These are phyloP conservation scores for Scytalidium lignicola DNA, from an alignment of 2,329 filamentous ascomycete genomes.

Conservation along the genomic window DNA sequence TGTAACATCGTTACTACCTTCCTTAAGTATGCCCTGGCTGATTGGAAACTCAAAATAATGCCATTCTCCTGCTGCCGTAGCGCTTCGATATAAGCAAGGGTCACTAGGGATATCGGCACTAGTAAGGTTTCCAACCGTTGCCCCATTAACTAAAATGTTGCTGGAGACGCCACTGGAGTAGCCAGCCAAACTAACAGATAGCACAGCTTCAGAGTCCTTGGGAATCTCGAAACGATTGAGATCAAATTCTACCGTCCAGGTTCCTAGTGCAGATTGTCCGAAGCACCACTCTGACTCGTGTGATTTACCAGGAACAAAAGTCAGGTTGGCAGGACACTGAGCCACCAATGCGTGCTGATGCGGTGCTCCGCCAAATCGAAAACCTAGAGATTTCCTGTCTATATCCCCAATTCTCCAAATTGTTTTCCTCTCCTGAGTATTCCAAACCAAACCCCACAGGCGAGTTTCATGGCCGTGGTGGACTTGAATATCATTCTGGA, in stretches of 20 bases:
- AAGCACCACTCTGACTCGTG: conserved; percentile 42
- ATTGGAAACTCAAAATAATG: conserved; percentile 33
- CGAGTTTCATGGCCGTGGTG: conserved; percentile 28
- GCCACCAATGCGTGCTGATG: conserved; percentile 39
- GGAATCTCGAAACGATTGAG: conserved; percentile 5
- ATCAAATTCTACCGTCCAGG: conserved; percentile 5
- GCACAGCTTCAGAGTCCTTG: conserved; percentile 1
- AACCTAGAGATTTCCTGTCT: conserved; percentile 41
- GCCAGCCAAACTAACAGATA: conserved; percentile 11
- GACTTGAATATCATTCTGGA: conserved; percentile 36
- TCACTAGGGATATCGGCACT: conserved; percentile 29
- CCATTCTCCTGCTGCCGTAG: conserved; percentile 37
- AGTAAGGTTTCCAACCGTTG: conserved; percentile 31
- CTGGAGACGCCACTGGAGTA: conserved; percentile 25
- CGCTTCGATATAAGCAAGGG: conserved; percentile 36
- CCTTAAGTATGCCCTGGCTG: conserved; percentile 23
- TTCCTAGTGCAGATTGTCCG: conserved; percentile 27
- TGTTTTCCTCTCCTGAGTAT: conserved; percentile 29
- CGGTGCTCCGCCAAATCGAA: conserved; percentile 36
- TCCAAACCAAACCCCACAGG: conserved; percentile 37
- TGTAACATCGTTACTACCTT: conserved; percentile 31
- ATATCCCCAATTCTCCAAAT: conserved; percentile 45
- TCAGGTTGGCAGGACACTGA: conserved; percentile 38
- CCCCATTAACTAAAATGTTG: conserved; percentile 31
- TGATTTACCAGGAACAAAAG: conserved; percentile 36